Evolutionary conservation across 805 yeast species (phyloP).

Genomic region (Suhomyces sp.): DNA sequence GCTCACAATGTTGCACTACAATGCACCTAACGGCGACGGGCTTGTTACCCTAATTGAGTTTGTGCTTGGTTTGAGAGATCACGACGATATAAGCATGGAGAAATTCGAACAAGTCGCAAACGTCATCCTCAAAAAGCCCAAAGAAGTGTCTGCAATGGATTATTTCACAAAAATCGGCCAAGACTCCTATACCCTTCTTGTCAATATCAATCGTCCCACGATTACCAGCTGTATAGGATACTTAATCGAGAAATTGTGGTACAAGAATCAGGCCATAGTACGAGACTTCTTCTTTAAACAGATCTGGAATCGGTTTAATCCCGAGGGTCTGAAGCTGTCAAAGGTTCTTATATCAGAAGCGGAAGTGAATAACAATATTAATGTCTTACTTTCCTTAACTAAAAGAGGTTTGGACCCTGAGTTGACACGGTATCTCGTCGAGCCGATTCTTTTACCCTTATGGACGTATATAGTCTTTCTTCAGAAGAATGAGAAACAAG

Average conservation of each 20-base stretch:
- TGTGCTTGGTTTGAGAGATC: constrained; percentile 71
- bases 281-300: constrained; percentile 56
- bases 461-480: constrained; percentile 49
- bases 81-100: constrained; percentile 63
- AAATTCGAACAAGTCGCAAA: constrained; percentile 67
- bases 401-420: constrained; percentile 34
- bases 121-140: constrained; percentile 64
- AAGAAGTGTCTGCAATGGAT: constrained; percentile 36
- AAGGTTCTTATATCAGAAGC: constrained; percentile 42
- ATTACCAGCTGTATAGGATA: constrained; percentile 56
- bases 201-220: constrained; percentile 58
- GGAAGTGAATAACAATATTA: constrained; percentile 57
- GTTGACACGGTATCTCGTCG: constrained; percentile 21
- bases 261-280: constrained; percentile 47
- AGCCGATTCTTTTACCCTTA: constrained; percentile 30
- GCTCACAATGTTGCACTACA: constrained; percentile 53
- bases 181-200: constrained; percentile 62
- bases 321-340: constrained; percentile 19
- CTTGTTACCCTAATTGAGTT: constrained; percentile 73
- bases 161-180: constrained; percentile 60
- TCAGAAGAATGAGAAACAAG: constrained; percentile 25
- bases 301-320: constrained; percentile 47
- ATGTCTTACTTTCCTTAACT: constrained; percentile 62
- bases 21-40: constrained; percentile 58
- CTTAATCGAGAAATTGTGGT: constrained; percentile 51